Evolutionary conservation across 768 basidiomycete species (phyloP).

Genomic region (Arthromyces matolae): DNA sequence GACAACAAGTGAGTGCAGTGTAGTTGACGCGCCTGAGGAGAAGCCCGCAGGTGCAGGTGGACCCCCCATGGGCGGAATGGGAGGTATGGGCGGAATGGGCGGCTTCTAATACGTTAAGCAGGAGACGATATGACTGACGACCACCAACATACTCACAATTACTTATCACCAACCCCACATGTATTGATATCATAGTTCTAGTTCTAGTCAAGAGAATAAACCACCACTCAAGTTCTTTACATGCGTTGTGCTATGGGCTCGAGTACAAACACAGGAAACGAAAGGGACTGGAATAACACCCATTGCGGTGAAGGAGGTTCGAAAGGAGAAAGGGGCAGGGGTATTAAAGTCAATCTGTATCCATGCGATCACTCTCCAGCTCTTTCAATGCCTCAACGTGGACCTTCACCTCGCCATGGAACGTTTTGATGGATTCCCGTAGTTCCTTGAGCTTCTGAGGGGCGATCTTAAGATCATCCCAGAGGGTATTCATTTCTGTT

Average conservation of each 20-base stretch:
- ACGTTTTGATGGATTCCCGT: background rate
- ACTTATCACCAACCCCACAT: slow-evolving; percentile 1
- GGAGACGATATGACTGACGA: slow-evolving; percentile 1
- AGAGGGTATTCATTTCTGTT: background rate
- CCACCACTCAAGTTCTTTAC: background rate
- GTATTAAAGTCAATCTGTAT: background rate
- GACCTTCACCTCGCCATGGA: background rate
- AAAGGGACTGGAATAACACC: no score
- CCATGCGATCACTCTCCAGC: background rate
- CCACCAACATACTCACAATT: slow-evolving; percentile 2
- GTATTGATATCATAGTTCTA: background rate
- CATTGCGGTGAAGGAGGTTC: no score
- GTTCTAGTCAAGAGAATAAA: background rate
- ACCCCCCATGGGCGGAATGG: slow-evolving; percentile 47
- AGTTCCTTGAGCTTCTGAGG: background rate
- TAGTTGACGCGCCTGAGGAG: slow-evolving; percentile 89
- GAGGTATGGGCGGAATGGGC: slow-evolving; percentile 42
- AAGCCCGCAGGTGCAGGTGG: slow-evolving; percentile 53
- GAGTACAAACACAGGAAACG: no score
- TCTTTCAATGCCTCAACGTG: background rate
- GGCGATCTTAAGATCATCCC: background rate
- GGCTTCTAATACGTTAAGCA: slow-evolving; percentile 22
- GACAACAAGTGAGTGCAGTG: slow-evolving; percentile 89
- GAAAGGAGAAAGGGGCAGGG: no score
- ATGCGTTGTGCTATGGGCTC: no score